Base-by-base conservation (phyloP, 192 early-diverging fungal genomes). In the Backusella westeae region DNA sequence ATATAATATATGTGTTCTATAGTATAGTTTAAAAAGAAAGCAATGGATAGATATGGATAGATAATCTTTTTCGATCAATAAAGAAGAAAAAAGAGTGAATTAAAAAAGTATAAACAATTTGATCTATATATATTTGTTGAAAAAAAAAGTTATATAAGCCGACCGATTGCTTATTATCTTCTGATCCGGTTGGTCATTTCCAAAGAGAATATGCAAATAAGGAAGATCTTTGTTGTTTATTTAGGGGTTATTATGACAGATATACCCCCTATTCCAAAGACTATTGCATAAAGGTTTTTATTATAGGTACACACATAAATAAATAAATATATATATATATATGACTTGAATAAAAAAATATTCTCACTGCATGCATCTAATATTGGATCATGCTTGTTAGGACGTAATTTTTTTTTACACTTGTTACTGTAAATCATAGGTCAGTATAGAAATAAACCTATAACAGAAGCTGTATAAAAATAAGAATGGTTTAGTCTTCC, bases 211-310 rank as follows among this genome's bases (percentile, higher is more conserved):
- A 56, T 56, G 19, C 53, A 56, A 69, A 69, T 36, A 69, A 69
- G n/a, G 66, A 69, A 36, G 67, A 69, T 69, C 67, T 69, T 69
- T 69, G 34, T 69, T 69, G 67, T 69, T 69, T 69, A 69, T 39
- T 69, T 69, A 69, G 67, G 67, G 32, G 65, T 23, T 56, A 56
- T 56, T 56, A 56, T 56, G 53, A 56, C 53, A 56, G 53, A 56
- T 56, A 21, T 21, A 3, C 53, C 53, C 19, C 53, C 53, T 56
- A 21, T 56, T 56, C 7, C 21, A 56, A 56, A 56, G 53, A 10
- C 8, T 56, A 56, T 56, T 56, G 53, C 53, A 56, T 56, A 56
- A 56, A 56, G n/a, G 53, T 56, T 56, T 21, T 56, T 56, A 56
- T 56, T 56, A 56, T 56, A 56, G 23, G n/a, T 8, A 56, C 21